Base-by-base conservation (phyloP, 306 rosid genomes). In the Trifolium repens region DNA sequence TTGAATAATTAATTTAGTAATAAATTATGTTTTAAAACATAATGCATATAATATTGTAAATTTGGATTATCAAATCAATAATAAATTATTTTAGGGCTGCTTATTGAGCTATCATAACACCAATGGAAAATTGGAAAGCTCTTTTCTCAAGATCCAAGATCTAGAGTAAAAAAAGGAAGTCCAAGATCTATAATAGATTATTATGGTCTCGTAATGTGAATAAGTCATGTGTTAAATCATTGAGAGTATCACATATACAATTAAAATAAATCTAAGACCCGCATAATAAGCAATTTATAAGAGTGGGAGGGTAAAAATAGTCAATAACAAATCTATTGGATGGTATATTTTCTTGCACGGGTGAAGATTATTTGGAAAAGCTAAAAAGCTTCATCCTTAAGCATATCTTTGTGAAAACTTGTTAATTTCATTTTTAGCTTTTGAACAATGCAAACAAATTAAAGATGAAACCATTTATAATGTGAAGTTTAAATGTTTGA, bases 161-260 rank as follows among this genome's bases (percentile, higher is more conserved):
- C 67, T 61, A 24, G 5, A 32, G 35, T 0, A 4, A 4, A 32
- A 32, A 32, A 4, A 32, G n/a, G 34, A 30, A 32, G 35, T 67
- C 49, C 70, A 68, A 65, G 49, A 57, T 55, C 67, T 61, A 24
- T 37, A 24, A 26, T 44, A 77, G 39, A 81, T 62, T 80, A 70
- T 42, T 71, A 54, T 70, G 74, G 10, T 71, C 37, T 84, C 22
- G 50, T 65, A 73, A 77, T 84, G 85, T 59, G 42, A 47, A 40
- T 76, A 77, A 77, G 84, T 73, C 88, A 37, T 57, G 75, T 81
- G 53, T 61, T 58, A 63, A 84, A 81, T 84, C 83, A 84, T 84
- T 84, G 80, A 73, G 80, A 19, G 32, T 63, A 62, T 71, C 58
- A 42, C 19, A 61, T 10, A 77, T 72, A 61, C 55, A 72, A 59